Conservation (phyloP, 768 basidiomycete genomes). For the Mycena latifolia region DNA sequence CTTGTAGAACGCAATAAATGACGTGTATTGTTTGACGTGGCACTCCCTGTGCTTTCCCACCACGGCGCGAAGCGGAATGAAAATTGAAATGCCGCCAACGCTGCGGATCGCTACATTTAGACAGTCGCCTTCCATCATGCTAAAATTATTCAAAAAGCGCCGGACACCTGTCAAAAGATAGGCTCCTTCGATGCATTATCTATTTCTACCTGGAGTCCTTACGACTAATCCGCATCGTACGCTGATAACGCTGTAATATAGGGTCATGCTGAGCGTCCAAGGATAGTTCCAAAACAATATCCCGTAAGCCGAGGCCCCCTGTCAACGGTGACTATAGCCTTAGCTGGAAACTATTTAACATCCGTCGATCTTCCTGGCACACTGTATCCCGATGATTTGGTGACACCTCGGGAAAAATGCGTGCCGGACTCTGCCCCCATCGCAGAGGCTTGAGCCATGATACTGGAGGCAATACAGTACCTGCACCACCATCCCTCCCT, state of each 20-base stretch:
- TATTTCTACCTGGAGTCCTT: background rate
- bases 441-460: slow-evolving; percentile 7
- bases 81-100: too few relatives aligned
- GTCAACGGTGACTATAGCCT: background rate
- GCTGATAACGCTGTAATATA: too few relatives aligned
- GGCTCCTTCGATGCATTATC: background rate
- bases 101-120: too few relatives aligned
- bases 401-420: background rate
- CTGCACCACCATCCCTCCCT: background rate
- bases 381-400: background rate
- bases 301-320: too few relatives aligned
- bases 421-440: background rate
- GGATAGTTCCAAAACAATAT: too few relatives aligned
- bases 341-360: slow-evolving; percentile 29
- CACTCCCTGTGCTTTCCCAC: too few relatives aligned
- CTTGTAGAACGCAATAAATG: too few relatives aligned
- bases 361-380: slow-evolving; percentile 30
- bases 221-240: too few relatives aligned
- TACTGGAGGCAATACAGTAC: slow-evolving; percentile 11
- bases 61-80: too few relatives aligned
- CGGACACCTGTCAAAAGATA: slow-evolving; percentile 4
- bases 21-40: too few relatives aligned
- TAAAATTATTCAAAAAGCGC: background rate
- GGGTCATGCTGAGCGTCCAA: too few relatives aligned
- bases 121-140: too few relatives aligned